These are phyloP conservation scores for Quercus aquifolioides DNA, from an alignment of 306 rosid genomes.

Conservation along the genomic window DNA sequence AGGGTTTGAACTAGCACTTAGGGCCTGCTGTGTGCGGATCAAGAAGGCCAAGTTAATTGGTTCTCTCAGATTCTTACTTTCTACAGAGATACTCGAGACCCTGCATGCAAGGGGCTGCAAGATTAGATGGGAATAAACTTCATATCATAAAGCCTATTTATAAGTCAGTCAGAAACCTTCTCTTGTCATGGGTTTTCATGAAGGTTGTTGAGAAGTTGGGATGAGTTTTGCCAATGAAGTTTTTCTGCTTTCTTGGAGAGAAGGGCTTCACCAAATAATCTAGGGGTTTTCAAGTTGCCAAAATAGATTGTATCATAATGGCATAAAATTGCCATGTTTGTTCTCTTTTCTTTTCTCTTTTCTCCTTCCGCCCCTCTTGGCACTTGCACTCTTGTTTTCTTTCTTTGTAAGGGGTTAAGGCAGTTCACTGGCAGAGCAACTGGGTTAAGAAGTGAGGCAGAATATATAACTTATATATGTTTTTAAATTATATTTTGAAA, in stretches of 20 bases:
- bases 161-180: neutral
- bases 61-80: slow-evolving; percentile 42
- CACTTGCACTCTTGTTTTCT: neutral
- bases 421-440: neutral
- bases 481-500: neutral
- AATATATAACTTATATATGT: neutral
- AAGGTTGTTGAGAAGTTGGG: neutral
- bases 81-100: slow-evolving; percentile 42
- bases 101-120: slow-evolving; percentile 50
- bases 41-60: slow-evolving; percentile 53
- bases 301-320: neutral
- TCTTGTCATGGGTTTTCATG: neutral
- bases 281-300: neutral
- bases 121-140: slow-evolving; percentile 66
- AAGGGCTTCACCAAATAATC: neutral
- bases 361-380: neutral
- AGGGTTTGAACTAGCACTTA: slow-evolving; percentile 62
- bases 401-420: neutral
- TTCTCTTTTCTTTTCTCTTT: neutral
- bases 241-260: neutral
- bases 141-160: neutral
- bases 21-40: slow-evolving; percentile 45
- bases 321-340: neutral
- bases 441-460: neutral
- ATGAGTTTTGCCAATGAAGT: neutral